These are phyloP conservation scores for Nemania diffusa DNA, from an alignment of 2,329 filamentous ascomycete species.

Conservation along the genomic window DNA sequence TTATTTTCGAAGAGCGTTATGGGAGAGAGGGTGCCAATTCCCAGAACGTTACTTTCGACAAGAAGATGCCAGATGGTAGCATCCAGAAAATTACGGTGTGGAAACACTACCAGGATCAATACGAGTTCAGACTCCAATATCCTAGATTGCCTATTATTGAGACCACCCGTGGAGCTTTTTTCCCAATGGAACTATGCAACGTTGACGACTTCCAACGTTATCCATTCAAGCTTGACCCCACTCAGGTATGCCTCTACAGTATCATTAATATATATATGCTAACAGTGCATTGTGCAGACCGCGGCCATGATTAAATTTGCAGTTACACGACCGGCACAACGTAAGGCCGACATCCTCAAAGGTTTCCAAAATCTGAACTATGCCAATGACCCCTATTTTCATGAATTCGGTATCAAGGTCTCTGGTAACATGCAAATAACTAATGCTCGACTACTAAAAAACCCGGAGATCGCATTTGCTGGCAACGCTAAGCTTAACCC, in stretches of 20 bases:
- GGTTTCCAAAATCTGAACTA: constrained; percentile 76
- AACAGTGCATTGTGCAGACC: constrained; percentile 64
- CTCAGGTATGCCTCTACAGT: constrained; percentile 55
- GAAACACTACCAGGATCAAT: constrained; percentile 67
- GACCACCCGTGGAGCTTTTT: constrained; percentile 63
- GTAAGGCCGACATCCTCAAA: constrained; percentile 73
- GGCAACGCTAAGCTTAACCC: constrained; percentile 66
- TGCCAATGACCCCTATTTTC: constrained; percentile 74
- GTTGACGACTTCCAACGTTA: constrained; percentile 68
- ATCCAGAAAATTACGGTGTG: constrained; percentile 56
- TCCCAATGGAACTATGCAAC: constrained; percentile 71
- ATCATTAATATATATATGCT: constrained; percentile 19
- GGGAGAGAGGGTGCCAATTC: constrained; percentile 60
- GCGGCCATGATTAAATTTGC: constrained; percentile 92
- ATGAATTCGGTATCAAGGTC: constrained; percentile 79
- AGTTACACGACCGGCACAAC: constrained; percentile 77
- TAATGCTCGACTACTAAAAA: constrained; percentile 75
- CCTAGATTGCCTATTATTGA: constrained; percentile 66
- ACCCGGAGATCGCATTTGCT: constrained; percentile 77
- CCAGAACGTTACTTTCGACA: constrained; percentile 66
- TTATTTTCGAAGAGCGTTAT: constrained; percentile 59
- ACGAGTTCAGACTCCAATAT: constrained; percentile 60
- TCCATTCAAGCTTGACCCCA: constrained; percentile 67
- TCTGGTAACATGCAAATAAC: constrained; percentile 70
- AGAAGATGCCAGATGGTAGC: constrained; percentile 53